Evolutionary conservation across 306 rosid genomes (phyloP).

Genomic region (Inga oerstediana): DNA sequence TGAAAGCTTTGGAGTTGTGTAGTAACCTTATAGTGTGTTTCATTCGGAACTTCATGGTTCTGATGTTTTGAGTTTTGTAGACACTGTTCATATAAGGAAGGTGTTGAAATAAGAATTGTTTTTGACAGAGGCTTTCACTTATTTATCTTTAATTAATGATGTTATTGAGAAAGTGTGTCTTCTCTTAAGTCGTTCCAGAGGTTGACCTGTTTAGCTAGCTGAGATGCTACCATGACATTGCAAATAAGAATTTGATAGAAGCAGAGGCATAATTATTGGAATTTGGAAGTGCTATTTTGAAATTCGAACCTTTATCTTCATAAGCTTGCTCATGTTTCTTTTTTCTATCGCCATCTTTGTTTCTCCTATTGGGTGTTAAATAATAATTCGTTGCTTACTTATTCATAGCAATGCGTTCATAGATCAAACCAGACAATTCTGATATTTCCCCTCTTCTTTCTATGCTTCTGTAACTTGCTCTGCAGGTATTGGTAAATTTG

Average conservation of each 20-base stretch:
- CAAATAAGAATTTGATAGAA: background rate
- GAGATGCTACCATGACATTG: background rate
- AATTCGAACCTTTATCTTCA: background rate
- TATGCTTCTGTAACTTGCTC: background rate
- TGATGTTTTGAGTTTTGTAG: slow-evolving; percentile 6
- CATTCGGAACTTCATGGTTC: slow-evolving; percentile 6
- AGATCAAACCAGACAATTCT: background rate
- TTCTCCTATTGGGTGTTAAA: background rate
- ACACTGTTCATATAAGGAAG: slow-evolving; percentile 5
- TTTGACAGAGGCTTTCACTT: background rate
- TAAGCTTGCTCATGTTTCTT: background rate
- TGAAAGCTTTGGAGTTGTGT: background rate
- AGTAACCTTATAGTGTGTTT: background rate
- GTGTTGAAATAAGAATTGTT: background rate
- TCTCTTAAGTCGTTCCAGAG: slow-evolving; percentile 13
- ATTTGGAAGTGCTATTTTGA: background rate
- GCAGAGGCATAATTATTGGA: background rate
- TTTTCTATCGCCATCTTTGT: background rate
- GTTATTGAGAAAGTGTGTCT: background rate
- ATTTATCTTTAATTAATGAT: background rate
- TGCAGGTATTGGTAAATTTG: background rate
- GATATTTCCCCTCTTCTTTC: slow-evolving; percentile 5
- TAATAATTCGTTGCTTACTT: background rate
- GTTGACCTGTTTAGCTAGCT: slow-evolving; percentile 2
- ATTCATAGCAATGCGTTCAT: background rate